Base-by-base conservation (phyloP, 2,329 filamentous ascomycete species). In the Paecilomyces formosus region DNA sequence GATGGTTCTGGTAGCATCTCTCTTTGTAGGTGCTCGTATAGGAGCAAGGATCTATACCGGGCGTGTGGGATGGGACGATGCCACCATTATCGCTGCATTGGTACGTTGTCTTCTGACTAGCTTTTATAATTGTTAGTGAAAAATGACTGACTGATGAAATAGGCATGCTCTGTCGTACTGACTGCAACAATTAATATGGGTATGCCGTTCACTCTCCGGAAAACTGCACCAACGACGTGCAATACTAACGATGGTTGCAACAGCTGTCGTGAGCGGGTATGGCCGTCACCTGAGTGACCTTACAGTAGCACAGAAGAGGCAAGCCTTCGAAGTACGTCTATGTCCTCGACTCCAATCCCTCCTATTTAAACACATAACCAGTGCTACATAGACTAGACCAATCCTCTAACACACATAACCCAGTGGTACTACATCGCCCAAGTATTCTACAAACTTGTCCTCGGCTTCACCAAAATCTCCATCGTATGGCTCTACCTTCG, bases 371-470 rank as follows among this genome's bases (percentile, higher is more conserved):
- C 6, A 26, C 6, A 26, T 6, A 26, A 26, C 24, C 24, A 6
- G 6, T 26, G 6, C 24, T 26, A 26, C 6, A 6, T 26, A 6
- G 24, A 26, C 24, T 26, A 6, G 24, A 26, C 24, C 18, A 26
- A 24, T 24, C 6, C 8, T 54, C 56, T 57, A 18, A 33, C 26
- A 2, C 3, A n/a, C 13, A 30, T 13, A 9, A 11, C 13, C 15
- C 9, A 57, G 55, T 64, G 67, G 67, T 71, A 70, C 61, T 72
- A 69, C 57, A 65, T 65, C 53, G 68, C 67, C 28, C 66, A 72
- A 35, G 64, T 68, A n/a, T 60, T 74, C 22, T 76, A 76, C 64
- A 74, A 76, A 57, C 60, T 72, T 21, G 71, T 69, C 6, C 62
- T 75, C 33, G 68, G 65, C 59, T 64, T 72, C 50, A 72, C 68